Base-by-base conservation (phyloP, 139 green algal genomes). In the Mesotaenium endlicherianum region DNA sequence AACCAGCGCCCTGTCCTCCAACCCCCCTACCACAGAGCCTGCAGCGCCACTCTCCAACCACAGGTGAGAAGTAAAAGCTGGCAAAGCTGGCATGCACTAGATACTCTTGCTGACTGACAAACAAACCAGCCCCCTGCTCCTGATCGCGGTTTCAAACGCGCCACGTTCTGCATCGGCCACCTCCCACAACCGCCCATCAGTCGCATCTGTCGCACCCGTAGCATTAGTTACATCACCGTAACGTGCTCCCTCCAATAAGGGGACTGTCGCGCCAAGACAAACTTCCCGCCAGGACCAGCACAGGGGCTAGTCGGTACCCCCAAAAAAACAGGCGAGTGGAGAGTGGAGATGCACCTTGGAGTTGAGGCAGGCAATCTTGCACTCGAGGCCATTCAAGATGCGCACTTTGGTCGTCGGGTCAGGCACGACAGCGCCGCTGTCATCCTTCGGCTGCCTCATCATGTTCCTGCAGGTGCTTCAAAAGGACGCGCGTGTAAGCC, bases 361-460 rank as follows among this genome's bases (percentile, higher is more conserved):
- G 26, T 85, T 94, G 38, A 53, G 70, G 82, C 90, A 94, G 70
- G 89, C 85, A 36, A 97, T 90, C 88, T 98, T 98, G 94, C 95
- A 98, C 91, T 98, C 95, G 36, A 98, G 92, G 0, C 95, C 94
- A 64, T 98, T 98, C 20, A 41, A 43, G 5, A 91, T 53, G 53
- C 17, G 44, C 31, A 77, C 34, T n/a, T n/a, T n/a, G n/a, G n/a
- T n/a, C n/a, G n/a, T n/a, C n/a, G n/a, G n/a, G n/a, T n/a, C n/a
- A n/a, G n/a, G n/a, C n/a, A n/a, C n/a, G n/a, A n/a, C n/a, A n/a
- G n/a, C n/a, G n/a, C n/a, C n/a, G n/a, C n/a, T n/a, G n/a, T n/a
- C n/a, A n/a, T n/a, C n/a, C n/a, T n/a, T n/a, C n/a, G n/a, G n/a
- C n/a, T n/a, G n/a, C n/a, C n/a, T n/a, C n/a, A n/a, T n/a, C n/a